Percentiles rank a stretch among this genome's conserved stretches.
Conservation (phyloP, 169 alveolate species). For the Eimeria zaria region DNA sequence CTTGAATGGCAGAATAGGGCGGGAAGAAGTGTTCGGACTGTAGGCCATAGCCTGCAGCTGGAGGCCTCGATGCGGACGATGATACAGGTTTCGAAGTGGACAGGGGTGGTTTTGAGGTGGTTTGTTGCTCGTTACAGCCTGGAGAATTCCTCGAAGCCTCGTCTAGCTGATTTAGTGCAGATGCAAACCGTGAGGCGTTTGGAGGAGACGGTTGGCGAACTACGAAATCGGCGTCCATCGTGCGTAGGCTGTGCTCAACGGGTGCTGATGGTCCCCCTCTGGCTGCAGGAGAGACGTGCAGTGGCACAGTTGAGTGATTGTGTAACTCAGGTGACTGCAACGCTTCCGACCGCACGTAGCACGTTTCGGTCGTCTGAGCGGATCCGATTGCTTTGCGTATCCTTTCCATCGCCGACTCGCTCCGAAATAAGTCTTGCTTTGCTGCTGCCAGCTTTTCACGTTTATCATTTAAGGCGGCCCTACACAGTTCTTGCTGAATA, state of each 20-base stretch:
- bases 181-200: background rate
- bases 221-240: slow-evolving; percentile 38
- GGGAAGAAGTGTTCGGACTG: slow-evolving; percentile 14
- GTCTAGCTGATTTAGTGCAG: background rate
- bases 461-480: slow-evolving; percentile 77
- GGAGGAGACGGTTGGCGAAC: background rate
- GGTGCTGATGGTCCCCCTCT: slow-evolving; percentile 42
- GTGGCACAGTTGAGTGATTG: slow-evolving; percentile 8
- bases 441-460: slow-evolving; percentile 78
- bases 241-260: slow-evolving; percentile 57
- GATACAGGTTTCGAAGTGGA: background rate
- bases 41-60: background rate
- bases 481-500: slow-evolving; percentile 64
- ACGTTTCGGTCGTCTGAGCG: slow-evolving; percentile 44
- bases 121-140: background rate
- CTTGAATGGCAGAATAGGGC: slow-evolving; percentile 27
- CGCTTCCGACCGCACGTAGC: slow-evolving; percentile 59
- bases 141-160: background rate
- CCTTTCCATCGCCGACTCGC: slow-evolving; percentile 45
- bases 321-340: slow-evolving; percentile 22
- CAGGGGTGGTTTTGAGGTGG: background rate
- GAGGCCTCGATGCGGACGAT: slow-evolving; percentile 20
- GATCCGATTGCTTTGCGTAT: slow-evolving; percentile 71
- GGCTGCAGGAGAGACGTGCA: background rate
- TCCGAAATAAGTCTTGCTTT: slow-evolving; percentile 70